Percentiles rank a stretch among this genome's conserved stretches.
These are phyloP conservation scores for Colletotrichum spaethianum DNA, from an alignment of 2,329 filamentous ascomycete species.

Conservation along the genomic window DNA sequence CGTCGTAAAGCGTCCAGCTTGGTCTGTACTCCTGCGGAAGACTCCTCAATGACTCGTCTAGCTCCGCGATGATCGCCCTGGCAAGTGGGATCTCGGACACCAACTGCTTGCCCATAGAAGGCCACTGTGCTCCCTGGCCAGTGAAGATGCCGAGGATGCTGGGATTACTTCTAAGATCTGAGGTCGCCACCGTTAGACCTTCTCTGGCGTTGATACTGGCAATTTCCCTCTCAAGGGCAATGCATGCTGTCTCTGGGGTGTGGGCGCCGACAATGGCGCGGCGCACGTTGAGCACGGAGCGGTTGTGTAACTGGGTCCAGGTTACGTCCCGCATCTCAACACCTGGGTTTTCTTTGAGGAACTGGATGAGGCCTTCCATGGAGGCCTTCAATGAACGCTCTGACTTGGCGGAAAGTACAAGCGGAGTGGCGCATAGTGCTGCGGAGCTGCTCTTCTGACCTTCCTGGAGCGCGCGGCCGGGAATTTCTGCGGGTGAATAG, in stretches of 20 bases:
- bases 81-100: constrained; percentile 29
- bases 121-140: constrained; percentile 52
- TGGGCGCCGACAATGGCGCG: not conserved
- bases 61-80: constrained; percentile 38
- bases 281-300: not conserved
- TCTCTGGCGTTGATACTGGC: too few relatives aligned
- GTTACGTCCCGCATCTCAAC: constrained; percentile 1
- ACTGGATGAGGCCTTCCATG: not conserved
- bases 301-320: constrained; percentile 1
- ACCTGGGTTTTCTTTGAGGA: not conserved
- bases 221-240: too few relatives aligned
- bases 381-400: not conserved
- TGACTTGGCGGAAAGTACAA: constrained; percentile 16
- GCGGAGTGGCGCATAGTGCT: too few relatives aligned
- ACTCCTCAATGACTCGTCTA: constrained; percentile 43
- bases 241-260: too few relatives aligned
- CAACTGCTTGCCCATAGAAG: constrained; percentile 42
- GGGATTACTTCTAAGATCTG: too few relatives aligned
- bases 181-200: too few relatives aligned
- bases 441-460: too few relatives aligned
- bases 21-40: constrained; percentile 45
- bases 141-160: constrained; percentile 48
- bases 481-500: not conserved
- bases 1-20: constrained; percentile 46
- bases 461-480: too few relatives aligned